phyloP scores from a whole-genome alignment of 2,329 filamentous ascomycete species.

The Claviceps paspali region DNA sequence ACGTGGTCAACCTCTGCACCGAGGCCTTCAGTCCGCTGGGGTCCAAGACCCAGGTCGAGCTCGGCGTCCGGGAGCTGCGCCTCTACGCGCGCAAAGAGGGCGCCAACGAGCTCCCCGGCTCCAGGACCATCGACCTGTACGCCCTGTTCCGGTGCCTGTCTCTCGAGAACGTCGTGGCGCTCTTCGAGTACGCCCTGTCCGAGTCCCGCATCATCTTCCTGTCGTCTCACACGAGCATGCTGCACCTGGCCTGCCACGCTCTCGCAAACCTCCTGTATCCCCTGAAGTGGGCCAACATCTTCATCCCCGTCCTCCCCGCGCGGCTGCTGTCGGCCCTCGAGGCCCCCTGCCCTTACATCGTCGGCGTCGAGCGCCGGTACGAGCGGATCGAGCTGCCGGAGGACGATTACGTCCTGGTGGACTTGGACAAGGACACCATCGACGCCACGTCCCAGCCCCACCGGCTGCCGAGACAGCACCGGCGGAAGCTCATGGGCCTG shows the following conservation, averaged over 20 bases:
- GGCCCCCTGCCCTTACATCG: slow-evolving; percentile 91
- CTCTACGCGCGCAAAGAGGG: slow-evolving; percentile 90
- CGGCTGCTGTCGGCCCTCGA: slow-evolving; percentile 81
- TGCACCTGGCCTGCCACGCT: slow-evolving; percentile 84
- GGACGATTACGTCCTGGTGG: slow-evolving; percentile 89
- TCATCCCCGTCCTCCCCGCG: slow-evolving; percentile 81
- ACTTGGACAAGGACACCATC: slow-evolving; percentile 81
- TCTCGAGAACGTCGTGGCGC: slow-evolving; percentile 77
- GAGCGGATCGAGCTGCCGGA: slow-evolving; percentile 75
- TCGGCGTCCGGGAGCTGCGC: slow-evolving; percentile 75
- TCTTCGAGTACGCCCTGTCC: slow-evolving; percentile 85
- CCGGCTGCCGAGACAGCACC: slow-evolving; percentile 71
- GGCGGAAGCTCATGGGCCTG: slow-evolving; percentile 76
- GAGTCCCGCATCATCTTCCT: slow-evolving; percentile 94
- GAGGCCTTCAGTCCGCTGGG: slow-evolving; percentile 85
- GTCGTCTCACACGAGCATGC: slow-evolving; percentile 90
- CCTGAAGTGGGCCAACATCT: slow-evolving; percentile 82
- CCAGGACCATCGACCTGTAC: slow-evolving; percentile 82
- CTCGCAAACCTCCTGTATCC: slow-evolving; percentile 76
- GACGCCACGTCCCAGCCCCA: slow-evolving; percentile 69
- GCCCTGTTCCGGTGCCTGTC: slow-evolving; percentile 82
- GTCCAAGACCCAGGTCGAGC: slow-evolving; percentile 90
- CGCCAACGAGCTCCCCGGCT: slow-evolving; percentile 80
- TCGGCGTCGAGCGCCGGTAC: slow-evolving; percentile 87
- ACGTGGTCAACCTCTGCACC: slow-evolving; percentile 91